Base-by-base conservation (phyloP, 257 asterid species). In the Ajuga chamaepitys region DNA sequence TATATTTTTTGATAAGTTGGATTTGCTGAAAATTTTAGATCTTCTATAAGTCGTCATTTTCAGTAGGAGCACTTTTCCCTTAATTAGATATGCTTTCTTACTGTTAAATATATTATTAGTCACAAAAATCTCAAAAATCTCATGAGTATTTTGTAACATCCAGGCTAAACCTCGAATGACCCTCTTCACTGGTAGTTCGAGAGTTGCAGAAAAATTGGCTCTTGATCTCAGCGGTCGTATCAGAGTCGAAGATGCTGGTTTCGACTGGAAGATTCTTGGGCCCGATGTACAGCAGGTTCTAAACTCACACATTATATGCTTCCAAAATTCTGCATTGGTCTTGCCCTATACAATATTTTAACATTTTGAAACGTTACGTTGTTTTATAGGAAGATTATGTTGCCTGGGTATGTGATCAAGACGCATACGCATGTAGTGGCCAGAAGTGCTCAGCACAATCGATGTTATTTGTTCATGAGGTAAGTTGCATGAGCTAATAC, bases 391-490 rank as follows among this genome's bases (percentile, higher is more conserved):
- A 84, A 66, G 95, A 89, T 65, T 89, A 89, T 65, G 84, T 88
- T 68, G 91, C 99, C 12, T 93, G 96, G 99, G 97, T 93, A 26
- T 89, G 97, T 72, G 99, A 93, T 80, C 99, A 89, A 83, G 99
- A 93, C 52, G 99, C 97, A 7, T 93, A 88, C 68, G 99, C 99
- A 13, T 93, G 99, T 58, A 93, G 96, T 28, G 99, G 99, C 35
- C 99, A 89, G 74, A 93, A 93, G 77, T 93, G 99, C 78, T 93
- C 97, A 0, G 97, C 97, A 18, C 97, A 93, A 53, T 93, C 99
- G 10, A 75, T 93, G 52, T 68, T 93, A 24, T 93, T 93, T 76
- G 78, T 89, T 82, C 95, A 93, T 9, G 97, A 89, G 86, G 99
- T 89, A 40, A 25, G 60, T 51, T 60, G 56, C 9, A 14, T 4